Percentiles rank a stretch among this genome's conserved stretches.
phyloP scores from a whole-genome alignment of 2,329 filamentous ascomycete species.

The Venturia oleaginea region DNA sequence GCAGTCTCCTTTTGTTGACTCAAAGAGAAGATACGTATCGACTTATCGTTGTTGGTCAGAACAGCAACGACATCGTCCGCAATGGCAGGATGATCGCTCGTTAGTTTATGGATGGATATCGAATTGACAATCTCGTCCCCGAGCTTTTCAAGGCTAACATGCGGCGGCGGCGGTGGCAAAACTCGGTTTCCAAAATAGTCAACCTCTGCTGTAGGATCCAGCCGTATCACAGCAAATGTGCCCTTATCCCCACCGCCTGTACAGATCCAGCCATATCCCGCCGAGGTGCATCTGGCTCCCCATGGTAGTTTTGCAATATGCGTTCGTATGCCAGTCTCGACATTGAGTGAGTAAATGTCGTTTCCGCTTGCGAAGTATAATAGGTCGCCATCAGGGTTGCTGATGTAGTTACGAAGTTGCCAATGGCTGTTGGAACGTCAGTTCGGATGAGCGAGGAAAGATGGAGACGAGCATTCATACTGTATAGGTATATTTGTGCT shows the following conservation, averaged over 20 bases:
- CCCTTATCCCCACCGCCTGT: slow-evolving; percentile 77
- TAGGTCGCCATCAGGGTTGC: slow-evolving; percentile 63
- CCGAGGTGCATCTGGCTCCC: slow-evolving; percentile 76
- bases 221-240: slow-evolving; percentile 71
- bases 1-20: slow-evolving; percentile 59
- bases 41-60: slow-evolving; percentile 85
- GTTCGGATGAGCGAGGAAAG: not conserved
- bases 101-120: slow-evolving; percentile 15
- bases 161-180: slow-evolving; percentile 18
- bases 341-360: slow-evolving; percentile 51
- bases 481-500: slow-evolving; percentile 40
- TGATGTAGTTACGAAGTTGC: slow-evolving; percentile 85
- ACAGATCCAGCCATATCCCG: slow-evolving; percentile 78
- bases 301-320: slow-evolving; percentile 59
- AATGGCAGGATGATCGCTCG: slow-evolving; percentile 33
- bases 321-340: slow-evolving; percentile 62
- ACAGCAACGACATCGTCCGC: slow-evolving; percentile 59
- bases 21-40: slow-evolving; percentile 75
- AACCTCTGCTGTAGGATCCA: slow-evolving; percentile 36
- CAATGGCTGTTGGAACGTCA: slow-evolving; percentile 53
- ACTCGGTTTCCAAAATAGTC: slow-evolving; percentile 13
- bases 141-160: slow-evolving; percentile 17
- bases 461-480: slow-evolving; percentile 23
- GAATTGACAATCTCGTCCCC: slow-evolving; percentile 16
- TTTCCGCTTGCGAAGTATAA: slow-evolving; percentile 77